phyloP scores from a whole-genome alignment of 768 basidiomycete genomes.

The Calocybe cyanea region DNA sequence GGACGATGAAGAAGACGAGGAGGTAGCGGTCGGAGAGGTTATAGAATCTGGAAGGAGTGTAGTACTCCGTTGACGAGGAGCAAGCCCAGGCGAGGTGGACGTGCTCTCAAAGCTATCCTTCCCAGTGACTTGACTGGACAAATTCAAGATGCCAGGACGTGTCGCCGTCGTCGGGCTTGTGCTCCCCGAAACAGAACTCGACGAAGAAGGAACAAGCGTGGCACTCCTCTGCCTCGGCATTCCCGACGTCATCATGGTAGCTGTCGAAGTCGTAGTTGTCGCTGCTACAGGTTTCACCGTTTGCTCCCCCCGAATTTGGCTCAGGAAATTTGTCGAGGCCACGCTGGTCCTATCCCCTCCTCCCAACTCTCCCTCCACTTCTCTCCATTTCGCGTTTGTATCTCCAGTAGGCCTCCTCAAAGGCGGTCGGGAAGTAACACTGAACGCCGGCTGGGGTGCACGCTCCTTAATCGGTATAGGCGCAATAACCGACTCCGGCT shows the following conservation, averaged over 20 bases:
- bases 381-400: background rate
- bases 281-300: too few relatives aligned
- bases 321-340: slow-evolving; percentile 1
- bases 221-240: slow-evolving; percentile 31
- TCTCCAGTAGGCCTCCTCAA: slow-evolving; percentile 19
- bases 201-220: slow-evolving; percentile 32
- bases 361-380: background rate
- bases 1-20: slow-evolving; percentile 7
- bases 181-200: slow-evolving; percentile 17
- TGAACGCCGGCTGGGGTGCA: slow-evolving; percentile 53
- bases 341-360: slow-evolving; percentile 4
- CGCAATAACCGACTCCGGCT: slow-evolving; percentile 30
- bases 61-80: slow-evolving; percentile 34
- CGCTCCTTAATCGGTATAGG: slow-evolving; percentile 60
- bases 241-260: too few relatives aligned
- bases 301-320: too few relatives aligned
- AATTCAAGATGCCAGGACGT: slow-evolving; percentile 3
- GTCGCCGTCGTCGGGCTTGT: background rate
- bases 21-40: background rate
- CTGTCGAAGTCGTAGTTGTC: too few relatives aligned
- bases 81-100: background rate
- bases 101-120: background rate
- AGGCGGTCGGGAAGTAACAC: slow-evolving; percentile 57
- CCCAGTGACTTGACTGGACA: background rate
- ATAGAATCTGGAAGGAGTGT: slow-evolving; percentile 31